A percentile compares a stretch with the other conserved stretches of the same genome.
Evolutionary conservation across 306 rosid genomes (phyloP).

Genomic region (Gastrolobium bilobum): DNA sequence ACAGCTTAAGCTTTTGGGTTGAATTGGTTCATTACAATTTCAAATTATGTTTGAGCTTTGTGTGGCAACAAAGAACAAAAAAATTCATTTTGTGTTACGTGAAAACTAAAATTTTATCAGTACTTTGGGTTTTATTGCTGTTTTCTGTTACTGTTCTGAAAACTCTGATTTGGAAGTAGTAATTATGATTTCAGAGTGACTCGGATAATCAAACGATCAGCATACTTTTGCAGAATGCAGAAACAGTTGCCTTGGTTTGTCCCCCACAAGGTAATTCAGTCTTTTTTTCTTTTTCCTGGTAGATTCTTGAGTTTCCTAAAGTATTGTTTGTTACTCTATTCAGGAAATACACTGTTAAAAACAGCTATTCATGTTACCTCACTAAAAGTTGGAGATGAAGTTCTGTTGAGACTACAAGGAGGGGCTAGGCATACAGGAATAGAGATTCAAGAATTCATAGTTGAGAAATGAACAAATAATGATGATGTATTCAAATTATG

Average conservation of each 20-base stretch:
- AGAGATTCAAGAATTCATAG: constrained; percentile 91
- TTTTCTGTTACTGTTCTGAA: constrained; percentile 13
- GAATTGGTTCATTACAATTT: neutral
- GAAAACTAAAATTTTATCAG: neutral
- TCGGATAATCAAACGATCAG: constrained; percentile 63
- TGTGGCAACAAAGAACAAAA: neutral
- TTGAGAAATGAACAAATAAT: constrained; percentile 70
- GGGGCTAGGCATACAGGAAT: constrained; percentile 95
- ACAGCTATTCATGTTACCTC: constrained; percentile 79
- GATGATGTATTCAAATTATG: constrained; percentile 14
- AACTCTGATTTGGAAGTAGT: constrained; percentile 6
- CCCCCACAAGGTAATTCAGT: constrained; percentile 63
- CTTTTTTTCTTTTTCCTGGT: constrained; percentile 9
- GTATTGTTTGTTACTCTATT: constrained; percentile 27
- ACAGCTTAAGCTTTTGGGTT: no score
- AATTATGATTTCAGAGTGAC: constrained; percentile 55
- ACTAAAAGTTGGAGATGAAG: constrained; percentile 80
- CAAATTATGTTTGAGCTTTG: neutral
- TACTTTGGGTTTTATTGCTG: neutral
- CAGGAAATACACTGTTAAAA: constrained; percentile 59
- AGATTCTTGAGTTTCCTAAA: constrained; percentile 20
- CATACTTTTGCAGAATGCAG: constrained; percentile 88
- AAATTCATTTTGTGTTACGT: neutral
- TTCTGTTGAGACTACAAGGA: constrained; percentile 79
- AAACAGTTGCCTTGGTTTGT: constrained; percentile 85